A percentile compares a stretch with the other conserved stretches of the same genome.
Evolutionary conservation across 305 asterid genomes (phyloP).

Genomic region (Fraxinus xanthoxyloides): DNA sequence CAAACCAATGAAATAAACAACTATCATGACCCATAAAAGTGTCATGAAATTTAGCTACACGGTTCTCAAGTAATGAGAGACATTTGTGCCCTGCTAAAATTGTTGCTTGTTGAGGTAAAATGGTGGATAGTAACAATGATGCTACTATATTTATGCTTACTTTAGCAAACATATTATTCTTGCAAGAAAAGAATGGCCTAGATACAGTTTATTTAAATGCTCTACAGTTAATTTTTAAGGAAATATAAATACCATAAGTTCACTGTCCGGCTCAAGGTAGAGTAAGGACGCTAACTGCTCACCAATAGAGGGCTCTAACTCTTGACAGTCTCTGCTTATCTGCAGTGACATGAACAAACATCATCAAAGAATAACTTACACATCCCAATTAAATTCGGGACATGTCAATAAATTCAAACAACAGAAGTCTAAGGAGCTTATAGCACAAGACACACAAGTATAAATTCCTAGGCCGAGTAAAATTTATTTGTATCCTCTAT

Average conservation of each 20-base stretch:
- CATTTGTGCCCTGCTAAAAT: neutral
- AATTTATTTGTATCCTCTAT: neutral
- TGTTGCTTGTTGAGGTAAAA: neutral
- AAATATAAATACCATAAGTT: slow-evolving; percentile 71
- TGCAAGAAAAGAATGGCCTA: neutral
- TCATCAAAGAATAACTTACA: neutral
- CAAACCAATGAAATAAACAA: neutral
- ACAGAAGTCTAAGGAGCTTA: neutral
- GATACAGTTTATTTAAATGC: slow-evolving; percentile 11
- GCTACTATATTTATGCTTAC: neutral
- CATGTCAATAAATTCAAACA: neutral
- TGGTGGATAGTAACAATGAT: neutral
- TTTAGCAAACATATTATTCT: neutral
- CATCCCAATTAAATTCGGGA: neutral
- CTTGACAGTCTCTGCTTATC: slow-evolving; percentile 99
- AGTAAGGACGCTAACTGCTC: slow-evolving; percentile 91
- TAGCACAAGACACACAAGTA: neutral
- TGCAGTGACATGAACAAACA: slow-evolving; percentile 40
- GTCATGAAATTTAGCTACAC: neutral
- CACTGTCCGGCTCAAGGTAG: slow-evolving; percentile 96
- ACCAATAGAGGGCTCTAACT: slow-evolving; percentile 85
- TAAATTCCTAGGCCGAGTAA: neutral
- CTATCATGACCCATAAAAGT: neutral
- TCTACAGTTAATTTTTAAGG: slow-evolving; percentile 4
- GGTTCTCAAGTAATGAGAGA: neutral